Evolutionary conservation across 2,329 filamentous ascomycete species (phyloP).

Genomic region (Diaporthe helianthi): DNA sequence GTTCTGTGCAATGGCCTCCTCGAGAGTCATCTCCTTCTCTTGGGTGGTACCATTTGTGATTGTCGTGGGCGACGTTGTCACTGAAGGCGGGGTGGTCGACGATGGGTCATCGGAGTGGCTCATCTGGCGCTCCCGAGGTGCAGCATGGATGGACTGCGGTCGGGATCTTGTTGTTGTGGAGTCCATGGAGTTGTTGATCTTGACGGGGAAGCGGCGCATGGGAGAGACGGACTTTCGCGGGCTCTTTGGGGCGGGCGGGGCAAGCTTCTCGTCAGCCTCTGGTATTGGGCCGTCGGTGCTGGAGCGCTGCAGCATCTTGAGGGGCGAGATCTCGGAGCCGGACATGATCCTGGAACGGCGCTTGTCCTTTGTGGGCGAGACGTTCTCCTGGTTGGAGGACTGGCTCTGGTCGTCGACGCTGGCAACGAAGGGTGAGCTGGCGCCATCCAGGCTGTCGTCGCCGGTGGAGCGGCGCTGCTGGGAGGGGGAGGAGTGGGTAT

Average conservation of each 20-base stretch:
- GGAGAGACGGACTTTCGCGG: constrained; percentile 56
- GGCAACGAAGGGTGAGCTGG: constrained; percentile 44
- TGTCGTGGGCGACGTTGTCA: constrained; percentile 34
- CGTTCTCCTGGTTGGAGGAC: constrained; percentile 53
- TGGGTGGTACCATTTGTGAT: constrained; percentile 34
- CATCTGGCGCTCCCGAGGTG: constrained; percentile 26
- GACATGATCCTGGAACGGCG: constrained; percentile 62
- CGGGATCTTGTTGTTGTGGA: constrained; percentile 30
- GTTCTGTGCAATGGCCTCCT: constrained; percentile 62
- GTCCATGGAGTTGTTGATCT: constrained; percentile 54
- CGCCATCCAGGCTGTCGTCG: constrained; percentile 37
- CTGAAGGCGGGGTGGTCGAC: not conserved
- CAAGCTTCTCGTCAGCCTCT: constrained; percentile 42
- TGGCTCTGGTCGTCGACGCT: constrained; percentile 44
- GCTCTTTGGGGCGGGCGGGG: constrained; percentile 47
- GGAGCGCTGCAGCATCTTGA: constrained; percentile 58
- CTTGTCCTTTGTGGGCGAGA: constrained; percentile 55
- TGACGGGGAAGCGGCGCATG: constrained; percentile 68
- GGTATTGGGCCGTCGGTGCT: constrained; percentile 39
- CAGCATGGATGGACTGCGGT: constrained; percentile 35
- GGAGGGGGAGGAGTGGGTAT: constrained; percentile 35
- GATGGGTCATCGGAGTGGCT: constrained; percentile 33
- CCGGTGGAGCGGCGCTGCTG: constrained; percentile 29
- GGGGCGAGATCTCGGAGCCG: constrained; percentile 62
- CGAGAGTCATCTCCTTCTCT: constrained; percentile 54